Evolutionary conservation across 1,284 basidiomycete genomes (phyloP).

Genomic region (Vanrija humicola): DNA sequence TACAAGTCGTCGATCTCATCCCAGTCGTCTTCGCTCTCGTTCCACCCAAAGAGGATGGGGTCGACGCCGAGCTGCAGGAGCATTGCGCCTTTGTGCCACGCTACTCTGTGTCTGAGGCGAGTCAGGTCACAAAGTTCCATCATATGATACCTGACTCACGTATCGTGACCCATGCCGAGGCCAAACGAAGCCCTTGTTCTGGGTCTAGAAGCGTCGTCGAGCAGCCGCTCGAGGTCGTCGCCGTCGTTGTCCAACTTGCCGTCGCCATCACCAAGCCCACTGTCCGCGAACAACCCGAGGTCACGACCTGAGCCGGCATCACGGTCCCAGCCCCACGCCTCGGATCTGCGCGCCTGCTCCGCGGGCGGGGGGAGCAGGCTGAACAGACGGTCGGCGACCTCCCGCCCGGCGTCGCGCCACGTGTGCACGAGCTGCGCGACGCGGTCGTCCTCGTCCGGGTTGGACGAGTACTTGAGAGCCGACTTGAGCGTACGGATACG

Average conservation of each 20-base stretch:
- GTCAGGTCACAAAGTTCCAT: not conserved
- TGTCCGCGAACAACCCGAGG: not conserved
- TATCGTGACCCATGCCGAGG: too few relatives aligned
- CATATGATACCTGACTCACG: not conserved
- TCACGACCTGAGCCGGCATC: not conserved
- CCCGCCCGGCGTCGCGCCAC: conserved; percentile 42
- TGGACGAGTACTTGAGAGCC: conserved; percentile 27
- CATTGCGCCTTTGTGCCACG: conserved; percentile 41
- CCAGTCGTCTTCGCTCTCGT: conserved; percentile 40
- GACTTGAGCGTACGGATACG: conserved; percentile 25
- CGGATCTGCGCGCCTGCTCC: not conserved
- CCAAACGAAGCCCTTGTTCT: not conserved
- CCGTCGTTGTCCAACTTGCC: conserved; percentile 14
- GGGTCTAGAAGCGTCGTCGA: not conserved
- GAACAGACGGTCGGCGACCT: conserved; percentile 40
- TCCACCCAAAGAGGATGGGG: conserved; percentile 41
- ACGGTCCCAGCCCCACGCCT: conserved; percentile 5
- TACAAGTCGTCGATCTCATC: conserved; percentile 9
- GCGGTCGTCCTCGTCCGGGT: conserved; percentile 29
- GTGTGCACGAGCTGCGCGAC: conserved; percentile 22
- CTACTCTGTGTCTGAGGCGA: not conserved
- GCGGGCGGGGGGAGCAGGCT: conserved; percentile 21
- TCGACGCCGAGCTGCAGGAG: conserved; percentile 37
- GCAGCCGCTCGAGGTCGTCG: not conserved
- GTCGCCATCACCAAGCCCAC: conserved; percentile 21